Percentiles rank a stretch among this genome's conserved stretches.
Conservation (phyloP, 352 stramenopile genomes). For the Pythium inflatum region DNA sequence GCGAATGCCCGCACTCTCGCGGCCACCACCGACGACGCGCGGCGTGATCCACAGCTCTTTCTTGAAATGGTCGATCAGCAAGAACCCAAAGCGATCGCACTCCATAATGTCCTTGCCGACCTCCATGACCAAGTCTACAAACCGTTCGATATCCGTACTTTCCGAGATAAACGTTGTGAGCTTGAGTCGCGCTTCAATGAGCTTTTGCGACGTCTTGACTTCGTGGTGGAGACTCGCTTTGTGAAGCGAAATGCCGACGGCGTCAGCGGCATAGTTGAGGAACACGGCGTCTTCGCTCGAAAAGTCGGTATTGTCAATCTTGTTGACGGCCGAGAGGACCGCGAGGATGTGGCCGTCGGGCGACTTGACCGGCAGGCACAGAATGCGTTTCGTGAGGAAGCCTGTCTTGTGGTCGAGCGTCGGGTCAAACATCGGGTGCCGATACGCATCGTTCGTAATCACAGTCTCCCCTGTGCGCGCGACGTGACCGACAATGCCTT, state of each 20-base stretch:
- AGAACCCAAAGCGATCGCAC: conserved; percentile 67
- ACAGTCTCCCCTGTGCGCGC: conserved; percentile 69
- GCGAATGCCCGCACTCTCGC: conserved; percentile 41
- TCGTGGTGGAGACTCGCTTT: conserved; percentile 67
- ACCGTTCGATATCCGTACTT: conserved; percentile 62
- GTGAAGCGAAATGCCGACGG: conserved; percentile 68
- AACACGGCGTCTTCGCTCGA: conserved; percentile 68
- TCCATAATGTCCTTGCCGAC: conserved; percentile 76
- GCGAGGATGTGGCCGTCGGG: conserved; percentile 62
- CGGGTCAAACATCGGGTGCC: conserved; percentile 65
- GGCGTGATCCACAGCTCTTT: conserved; percentile 79
- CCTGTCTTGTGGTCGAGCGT: conserved; percentile 71
- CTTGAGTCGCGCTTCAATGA: conserved; percentile 64
- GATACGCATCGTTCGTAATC: conserved; percentile 71
- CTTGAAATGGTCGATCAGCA: conserved; percentile 79
- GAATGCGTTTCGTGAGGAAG: conserved; percentile 61
- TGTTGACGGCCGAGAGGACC: conserved; percentile 73
- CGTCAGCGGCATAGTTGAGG: conserved; percentile 76
- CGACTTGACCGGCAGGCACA: conserved; percentile 65
- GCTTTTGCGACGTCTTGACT: conserved; percentile 71
- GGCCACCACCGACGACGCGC: conserved; percentile 42
- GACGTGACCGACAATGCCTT: conserved; percentile 69
- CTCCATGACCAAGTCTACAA: conserved; percentile 73
- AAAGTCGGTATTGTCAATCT: conserved; percentile 75
- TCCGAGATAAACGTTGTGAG: conserved; percentile 68